A percentile compares a stretch with the other conserved stretches of the same genome.
Conservation (phyloP, 768 basidiomycete species). For the Albatrellus ellisii region DNA sequence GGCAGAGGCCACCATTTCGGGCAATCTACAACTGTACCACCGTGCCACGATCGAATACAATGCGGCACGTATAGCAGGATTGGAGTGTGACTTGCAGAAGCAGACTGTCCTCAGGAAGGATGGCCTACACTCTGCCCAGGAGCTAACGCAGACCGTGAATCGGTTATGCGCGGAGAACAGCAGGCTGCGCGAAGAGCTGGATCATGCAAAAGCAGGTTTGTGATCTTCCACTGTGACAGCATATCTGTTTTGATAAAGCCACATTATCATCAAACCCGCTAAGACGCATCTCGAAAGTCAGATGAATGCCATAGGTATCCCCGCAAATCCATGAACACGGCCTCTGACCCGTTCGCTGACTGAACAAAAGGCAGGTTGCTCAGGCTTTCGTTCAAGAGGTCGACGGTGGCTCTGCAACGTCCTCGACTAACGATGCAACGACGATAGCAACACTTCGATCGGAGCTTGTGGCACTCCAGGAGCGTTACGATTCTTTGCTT, state of each 20-base stretch:
- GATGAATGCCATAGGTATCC: too few species aligned
- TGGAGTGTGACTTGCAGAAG: neutral
- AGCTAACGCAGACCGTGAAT: neutral
- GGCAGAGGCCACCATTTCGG: neutral
- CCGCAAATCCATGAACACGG: too few species aligned
- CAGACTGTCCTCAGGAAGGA: neutral
- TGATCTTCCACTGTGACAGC: too few species aligned
- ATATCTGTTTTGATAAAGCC: too few species aligned
- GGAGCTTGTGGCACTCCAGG: neutral
- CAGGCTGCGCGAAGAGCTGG: neutral
- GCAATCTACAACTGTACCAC: neutral
- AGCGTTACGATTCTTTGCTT: neutral
- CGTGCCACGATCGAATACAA: slow-evolving; percentile 1
- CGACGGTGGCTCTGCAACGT: neutral
- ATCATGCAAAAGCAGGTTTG: neutral
- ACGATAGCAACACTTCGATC: neutral
- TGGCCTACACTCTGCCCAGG: neutral
- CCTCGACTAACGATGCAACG: neutral
- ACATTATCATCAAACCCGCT: too few species aligned
- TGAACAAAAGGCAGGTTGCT: too few species aligned
- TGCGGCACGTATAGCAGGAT: neutral
- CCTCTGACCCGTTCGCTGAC: too few species aligned
- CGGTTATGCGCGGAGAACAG: neutral
- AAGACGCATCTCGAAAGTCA: too few species aligned
- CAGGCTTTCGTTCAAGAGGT: too few species aligned